Percentiles rank a stretch among this genome's conserved stretches.
Evolutionary conservation across 2,329 filamentous ascomycete species (phyloP).

Genomic region (Aspergillus candidus): DNA sequence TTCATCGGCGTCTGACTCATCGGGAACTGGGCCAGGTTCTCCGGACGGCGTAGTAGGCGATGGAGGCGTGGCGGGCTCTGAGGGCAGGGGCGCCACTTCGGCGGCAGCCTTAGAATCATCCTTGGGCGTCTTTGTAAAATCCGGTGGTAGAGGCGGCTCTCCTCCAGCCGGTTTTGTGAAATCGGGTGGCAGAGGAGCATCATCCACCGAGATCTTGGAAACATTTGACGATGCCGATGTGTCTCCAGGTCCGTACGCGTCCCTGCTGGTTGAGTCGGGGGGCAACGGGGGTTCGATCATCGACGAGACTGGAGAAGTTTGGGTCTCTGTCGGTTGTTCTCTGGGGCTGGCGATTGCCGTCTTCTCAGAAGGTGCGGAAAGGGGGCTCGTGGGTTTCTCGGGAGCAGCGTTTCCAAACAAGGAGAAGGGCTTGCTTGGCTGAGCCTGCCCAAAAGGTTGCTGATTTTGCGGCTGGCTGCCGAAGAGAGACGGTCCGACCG

Average conservation of each 20-base stretch:
- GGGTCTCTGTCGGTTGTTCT: slow-evolving; percentile 26
- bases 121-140: slow-evolving; percentile 9
- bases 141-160: slow-evolving; percentile 22
- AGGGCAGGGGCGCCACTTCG: slow-evolving; percentile 20
- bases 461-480: slow-evolving; percentile 23
- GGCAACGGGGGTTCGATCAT: slow-evolving; percentile 34
- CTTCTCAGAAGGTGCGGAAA: slow-evolving; percentile 29
- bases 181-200: slow-evolving; percentile 34
- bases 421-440: slow-evolving; percentile 26
- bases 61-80: slow-evolving; percentile 23
- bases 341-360: slow-evolving; percentile 23
- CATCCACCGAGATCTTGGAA: slow-evolving; percentile 37
- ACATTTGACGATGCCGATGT: slow-evolving; percentile 43
- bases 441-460: slow-evolving; percentile 17
- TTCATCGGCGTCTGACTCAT: slow-evolving; percentile 35
- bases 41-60: slow-evolving; percentile 13
- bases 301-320: slow-evolving; percentile 24
- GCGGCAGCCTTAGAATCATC: slow-evolving; percentile 3
- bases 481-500: slow-evolving; percentile 22
- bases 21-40: slow-evolving; percentile 26
- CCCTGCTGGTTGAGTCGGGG: slow-evolving; percentile 44
- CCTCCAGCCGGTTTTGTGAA: slow-evolving; percentile 15
- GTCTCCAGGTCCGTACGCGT: slow-evolving; percentile 42
- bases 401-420: slow-evolving; percentile 22
- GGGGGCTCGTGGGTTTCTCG: slow-evolving; percentile 21